Conservation (phyloP, 176 grass and related monocot species). For the Zea mays region DNA sequence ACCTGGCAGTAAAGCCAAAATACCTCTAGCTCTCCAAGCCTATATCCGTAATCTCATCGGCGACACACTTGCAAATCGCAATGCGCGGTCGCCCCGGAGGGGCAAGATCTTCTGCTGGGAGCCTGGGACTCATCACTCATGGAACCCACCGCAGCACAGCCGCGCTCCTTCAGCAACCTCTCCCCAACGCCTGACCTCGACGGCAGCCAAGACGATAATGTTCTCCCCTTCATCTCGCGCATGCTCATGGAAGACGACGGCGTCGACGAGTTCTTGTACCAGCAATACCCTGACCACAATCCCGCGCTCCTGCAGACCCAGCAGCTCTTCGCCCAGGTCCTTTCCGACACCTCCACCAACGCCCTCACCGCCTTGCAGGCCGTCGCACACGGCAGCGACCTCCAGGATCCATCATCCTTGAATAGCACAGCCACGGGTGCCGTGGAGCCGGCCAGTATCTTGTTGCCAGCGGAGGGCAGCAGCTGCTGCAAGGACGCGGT, state of each 20-base stretch:
- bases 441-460: background rate
- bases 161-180: conserved; percentile 42
- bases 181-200: conserved; percentile 8
- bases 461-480: background rate
- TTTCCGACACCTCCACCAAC: conserved; percentile 30
- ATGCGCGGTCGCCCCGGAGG: background rate
- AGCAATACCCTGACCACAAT: conserved; percentile 37
- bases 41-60: background rate
- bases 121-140: background rate
- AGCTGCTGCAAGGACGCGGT: conserved; percentile 21
- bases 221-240: conserved; percentile 63
- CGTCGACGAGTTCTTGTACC: conserved; percentile 51
- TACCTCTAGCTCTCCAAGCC: background rate
- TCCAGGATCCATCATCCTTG: background rate
- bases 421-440: background rate
- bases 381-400: background rate
- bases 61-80: background rate
- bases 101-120: background rate
- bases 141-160: background rate
- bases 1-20: background rate
- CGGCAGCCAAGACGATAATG: conserved; percentile 33
- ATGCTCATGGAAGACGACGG: conserved; percentile 77
- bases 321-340: conserved; percentile 46
- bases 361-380: conserved; percentile 1
- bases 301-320: conserved; percentile 48